phyloP scores from a whole-genome alignment of 495 filamentous ascomycete genomes.

The Hypoxylon rickii region DNA sequence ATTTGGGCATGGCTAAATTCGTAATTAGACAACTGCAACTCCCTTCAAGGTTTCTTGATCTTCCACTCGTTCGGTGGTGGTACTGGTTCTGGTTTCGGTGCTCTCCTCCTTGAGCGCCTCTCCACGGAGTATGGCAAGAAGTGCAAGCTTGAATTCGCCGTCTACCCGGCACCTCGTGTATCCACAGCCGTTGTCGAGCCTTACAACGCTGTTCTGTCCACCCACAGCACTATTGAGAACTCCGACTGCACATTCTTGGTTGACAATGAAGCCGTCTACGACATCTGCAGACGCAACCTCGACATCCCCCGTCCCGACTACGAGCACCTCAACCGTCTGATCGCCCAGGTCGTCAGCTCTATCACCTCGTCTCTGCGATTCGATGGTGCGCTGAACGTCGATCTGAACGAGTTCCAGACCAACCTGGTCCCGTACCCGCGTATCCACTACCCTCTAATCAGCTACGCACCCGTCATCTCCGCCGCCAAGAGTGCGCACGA shows the following conservation, averaged over 20 bases:
- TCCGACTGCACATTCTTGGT: conserved; percentile 92
- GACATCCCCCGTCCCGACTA: conserved; percentile 85
- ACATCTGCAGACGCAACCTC: conserved; percentile 87
- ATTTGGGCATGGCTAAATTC: conserved; percentile 14
- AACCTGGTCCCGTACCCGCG: conserved; percentile 90
- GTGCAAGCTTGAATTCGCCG: conserved; percentile 90
- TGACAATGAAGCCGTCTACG: conserved; percentile 92
- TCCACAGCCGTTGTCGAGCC: conserved; percentile 91
- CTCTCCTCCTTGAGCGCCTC: conserved; percentile 83
- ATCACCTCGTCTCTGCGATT: conserved; percentile 91
- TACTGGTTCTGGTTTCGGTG: conserved; percentile 89
- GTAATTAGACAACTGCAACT: conserved; percentile 86
- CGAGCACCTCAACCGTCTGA: conserved; percentile 87
- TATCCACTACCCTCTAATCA: conserved; percentile 91
- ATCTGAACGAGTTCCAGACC: conserved; percentile 93
- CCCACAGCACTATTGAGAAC: conserved; percentile 93
- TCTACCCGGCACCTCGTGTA: conserved; percentile 85
- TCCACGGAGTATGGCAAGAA: conserved; percentile 92
- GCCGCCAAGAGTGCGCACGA: conserved; percentile 83
- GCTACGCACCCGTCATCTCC: conserved; percentile 84
- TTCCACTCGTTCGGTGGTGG: conserved; percentile 95
- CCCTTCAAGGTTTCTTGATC: conserved; percentile 87
- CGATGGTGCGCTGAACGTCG: conserved; percentile 89
- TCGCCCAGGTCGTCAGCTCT: conserved; percentile 89
- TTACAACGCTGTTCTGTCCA: conserved; percentile 90